phyloP scores from a whole-genome alignment of 2,329 filamentous ascomycete genomes.

The Gaeumannomyces tritici region DNA sequence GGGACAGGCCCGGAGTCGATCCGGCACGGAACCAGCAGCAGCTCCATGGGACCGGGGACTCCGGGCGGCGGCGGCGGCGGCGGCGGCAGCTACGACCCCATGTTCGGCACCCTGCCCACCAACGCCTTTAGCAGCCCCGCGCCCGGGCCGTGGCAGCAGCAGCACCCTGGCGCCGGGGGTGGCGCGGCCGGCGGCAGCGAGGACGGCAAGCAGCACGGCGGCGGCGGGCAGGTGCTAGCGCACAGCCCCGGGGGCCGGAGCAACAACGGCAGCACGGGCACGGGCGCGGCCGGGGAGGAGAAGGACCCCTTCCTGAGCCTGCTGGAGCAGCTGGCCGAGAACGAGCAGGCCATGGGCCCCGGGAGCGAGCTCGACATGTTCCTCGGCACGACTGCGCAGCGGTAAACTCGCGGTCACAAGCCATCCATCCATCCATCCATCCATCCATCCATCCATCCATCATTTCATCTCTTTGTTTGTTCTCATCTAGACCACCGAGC shows the following conservation, averaged over 20 bases:
- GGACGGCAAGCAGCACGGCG: slow-evolving; percentile 7
- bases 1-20: no score
- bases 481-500: no score
- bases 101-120: slow-evolving; percentile 47
- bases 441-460: no score
- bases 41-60: slow-evolving; percentile 11
- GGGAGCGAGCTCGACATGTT: slow-evolving; percentile 75
- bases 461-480: no score
- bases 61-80: slow-evolving; percentile 21
- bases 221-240: slow-evolving; percentile 12
- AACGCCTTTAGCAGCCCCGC: slow-evolving; percentile 43
- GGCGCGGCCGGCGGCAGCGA: slow-evolving; percentile 1
- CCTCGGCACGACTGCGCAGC: slow-evolving; percentile 23
- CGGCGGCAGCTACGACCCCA: slow-evolving; percentile 41
- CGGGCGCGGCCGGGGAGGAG: slow-evolving; percentile 43
- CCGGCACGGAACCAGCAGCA: slow-evolving; percentile 17
- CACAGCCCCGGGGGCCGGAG: slow-evolving; percentile 38
- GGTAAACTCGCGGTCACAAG: not conserved
- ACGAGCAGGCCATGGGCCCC: slow-evolving; percentile 59
- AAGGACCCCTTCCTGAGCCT: slow-evolving; percentile 75
- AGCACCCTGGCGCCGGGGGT: slow-evolving; percentile 20
- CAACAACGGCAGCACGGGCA: slow-evolving; percentile 38
- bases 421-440: no score
- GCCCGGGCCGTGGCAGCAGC: slow-evolving; percentile 34
- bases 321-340: slow-evolving; percentile 74